Evolutionary conservation across 2,329 filamentous ascomycete genomes (phyloP).

Genomic region (Alternaria panax): DNA sequence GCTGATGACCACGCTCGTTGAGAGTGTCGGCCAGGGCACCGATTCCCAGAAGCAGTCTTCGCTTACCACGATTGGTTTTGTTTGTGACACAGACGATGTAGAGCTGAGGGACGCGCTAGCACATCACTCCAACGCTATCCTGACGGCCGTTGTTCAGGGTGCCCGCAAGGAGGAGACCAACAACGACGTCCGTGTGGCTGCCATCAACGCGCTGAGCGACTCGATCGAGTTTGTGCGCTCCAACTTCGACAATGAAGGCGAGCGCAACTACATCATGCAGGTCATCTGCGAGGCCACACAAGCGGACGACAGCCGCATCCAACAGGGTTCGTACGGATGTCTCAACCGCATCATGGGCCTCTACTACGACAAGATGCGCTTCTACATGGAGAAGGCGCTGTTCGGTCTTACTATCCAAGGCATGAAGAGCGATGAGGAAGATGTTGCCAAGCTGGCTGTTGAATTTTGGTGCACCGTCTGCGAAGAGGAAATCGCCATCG

Average conservation of each 20-base stretch:
- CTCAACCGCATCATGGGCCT: conserved; percentile 98
- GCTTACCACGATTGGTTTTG: conserved; percentile 94
- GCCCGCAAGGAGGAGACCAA: conserved; percentile 96
- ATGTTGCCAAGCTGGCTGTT: conserved; percentile 96
- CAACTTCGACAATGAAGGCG: conserved; percentile 99
- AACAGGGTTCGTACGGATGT: conserved; percentile 95
- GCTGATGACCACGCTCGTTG: conserved; percentile 85
- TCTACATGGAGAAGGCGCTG: conserved; percentile 99
- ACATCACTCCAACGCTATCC: conserved; percentile 93
- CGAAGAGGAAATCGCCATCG: conserved; percentile 96
- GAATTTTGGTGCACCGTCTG: conserved; percentile 99
- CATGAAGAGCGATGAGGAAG: conserved; percentile 98
- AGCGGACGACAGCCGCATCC: conserved; percentile 86
- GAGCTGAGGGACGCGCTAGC: conserved; percentile 83
- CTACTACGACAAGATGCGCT: conserved; percentile 99
- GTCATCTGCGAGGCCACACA: conserved; percentile 99
- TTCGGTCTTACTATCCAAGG: conserved; percentile 97
- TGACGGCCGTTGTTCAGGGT: conserved; percentile 97
- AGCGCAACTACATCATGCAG: conserved; percentile 99
- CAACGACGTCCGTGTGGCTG: conserved; percentile 86
- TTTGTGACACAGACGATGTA: conserved; percentile 92
- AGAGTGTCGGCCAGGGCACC: conserved; percentile 86
- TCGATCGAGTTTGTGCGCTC: conserved; percentile 96
- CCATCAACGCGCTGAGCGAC: conserved; percentile 92
- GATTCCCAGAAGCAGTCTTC: conserved; percentile 94